Evolutionary conservation across 208 protist species (phyloP).

Genomic region (Trichomonas vaginalis): DNA sequence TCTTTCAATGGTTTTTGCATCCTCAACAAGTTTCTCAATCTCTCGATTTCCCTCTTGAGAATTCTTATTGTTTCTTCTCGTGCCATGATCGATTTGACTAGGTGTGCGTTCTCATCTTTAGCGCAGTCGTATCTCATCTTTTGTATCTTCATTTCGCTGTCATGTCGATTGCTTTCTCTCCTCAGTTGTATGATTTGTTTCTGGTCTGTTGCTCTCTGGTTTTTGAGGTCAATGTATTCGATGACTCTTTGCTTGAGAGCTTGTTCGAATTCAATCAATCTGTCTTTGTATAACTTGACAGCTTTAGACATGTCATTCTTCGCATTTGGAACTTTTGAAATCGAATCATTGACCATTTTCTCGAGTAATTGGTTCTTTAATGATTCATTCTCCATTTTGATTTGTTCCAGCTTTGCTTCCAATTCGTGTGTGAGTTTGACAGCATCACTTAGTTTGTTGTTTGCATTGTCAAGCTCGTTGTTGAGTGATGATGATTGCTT

Average conservation of each 20-base stretch:
- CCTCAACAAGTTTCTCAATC: neutral
- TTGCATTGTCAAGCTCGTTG: too few species aligned
- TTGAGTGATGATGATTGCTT: neutral
- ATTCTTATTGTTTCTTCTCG: neutral
- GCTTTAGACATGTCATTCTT: neutral
- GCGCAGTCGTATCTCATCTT: neutral
- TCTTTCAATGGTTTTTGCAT: neutral
- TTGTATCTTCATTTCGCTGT: neutral
- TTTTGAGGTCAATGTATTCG: neutral
- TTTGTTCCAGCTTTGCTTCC: too few species aligned
- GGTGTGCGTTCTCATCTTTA: neutral
- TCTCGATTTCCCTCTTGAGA: neutral
- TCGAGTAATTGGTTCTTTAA: too few species aligned
- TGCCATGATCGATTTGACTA: neutral
- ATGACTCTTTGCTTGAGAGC: neutral
- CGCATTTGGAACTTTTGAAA: too few species aligned
- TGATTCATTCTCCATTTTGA: too few species aligned
- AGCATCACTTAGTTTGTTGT: too few species aligned
- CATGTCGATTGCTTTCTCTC: neutral
- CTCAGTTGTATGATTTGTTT: neutral
- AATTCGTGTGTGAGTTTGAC: too few species aligned
- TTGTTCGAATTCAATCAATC: neutral
- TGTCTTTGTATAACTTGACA: neutral
- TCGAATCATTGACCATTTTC: too few species aligned
- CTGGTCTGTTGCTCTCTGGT: neutral